phyloP scores from a whole-genome alignment of 2,329 filamentous ascomycete species.

The Venturia nashicola region DNA sequence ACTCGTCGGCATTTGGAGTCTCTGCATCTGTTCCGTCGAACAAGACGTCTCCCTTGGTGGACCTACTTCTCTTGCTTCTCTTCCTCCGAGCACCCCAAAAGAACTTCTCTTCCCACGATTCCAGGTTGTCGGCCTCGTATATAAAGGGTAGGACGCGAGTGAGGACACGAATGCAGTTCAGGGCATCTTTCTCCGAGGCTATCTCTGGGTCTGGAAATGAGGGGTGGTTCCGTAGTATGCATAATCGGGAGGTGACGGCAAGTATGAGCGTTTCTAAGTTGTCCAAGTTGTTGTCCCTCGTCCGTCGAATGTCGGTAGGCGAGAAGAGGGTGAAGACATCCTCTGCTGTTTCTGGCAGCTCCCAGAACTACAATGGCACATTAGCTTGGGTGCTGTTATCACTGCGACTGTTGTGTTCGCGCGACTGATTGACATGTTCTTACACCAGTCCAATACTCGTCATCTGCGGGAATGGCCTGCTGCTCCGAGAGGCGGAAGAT shows the following conservation, averaged over 20 bases:
- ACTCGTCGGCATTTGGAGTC: conserved; percentile 30
- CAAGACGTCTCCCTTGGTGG: conserved; percentile 55
- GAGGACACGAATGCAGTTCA: conserved; percentile 88
- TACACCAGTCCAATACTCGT: conserved; percentile 88
- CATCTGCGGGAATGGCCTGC: conserved; percentile 72
- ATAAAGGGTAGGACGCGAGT: conserved; percentile 83
- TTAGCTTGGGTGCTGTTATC: not conserved
- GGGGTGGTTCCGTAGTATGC: conserved; percentile 72
- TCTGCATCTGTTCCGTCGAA: conserved; percentile 56
- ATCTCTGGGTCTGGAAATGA: conserved; percentile 81
- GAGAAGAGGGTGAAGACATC: conserved; percentile 96
- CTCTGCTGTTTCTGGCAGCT: conserved; percentile 86
- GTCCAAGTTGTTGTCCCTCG: conserved; percentile 69
- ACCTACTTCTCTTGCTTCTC: conserved; percentile 25
- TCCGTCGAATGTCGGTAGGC: conserved; percentile 64
- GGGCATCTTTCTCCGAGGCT: conserved; percentile 71
- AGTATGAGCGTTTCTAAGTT: conserved; percentile 85
- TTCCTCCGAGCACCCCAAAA: conserved; percentile 55
- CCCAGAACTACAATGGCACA: conserved; percentile 63
- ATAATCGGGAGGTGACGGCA: conserved; percentile 70
- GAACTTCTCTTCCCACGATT: conserved; percentile 81
- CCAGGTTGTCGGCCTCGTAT: conserved; percentile 76
- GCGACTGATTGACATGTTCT: conserved; percentile 19
- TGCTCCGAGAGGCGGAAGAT: conserved; percentile 96
- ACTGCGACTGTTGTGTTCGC: not conserved